Percentiles rank a stretch among this genome's conserved stretches.
Conservation (phyloP, 2,329 filamentous ascomycete genomes). For the Phyllosticta citriasiana region DNA sequence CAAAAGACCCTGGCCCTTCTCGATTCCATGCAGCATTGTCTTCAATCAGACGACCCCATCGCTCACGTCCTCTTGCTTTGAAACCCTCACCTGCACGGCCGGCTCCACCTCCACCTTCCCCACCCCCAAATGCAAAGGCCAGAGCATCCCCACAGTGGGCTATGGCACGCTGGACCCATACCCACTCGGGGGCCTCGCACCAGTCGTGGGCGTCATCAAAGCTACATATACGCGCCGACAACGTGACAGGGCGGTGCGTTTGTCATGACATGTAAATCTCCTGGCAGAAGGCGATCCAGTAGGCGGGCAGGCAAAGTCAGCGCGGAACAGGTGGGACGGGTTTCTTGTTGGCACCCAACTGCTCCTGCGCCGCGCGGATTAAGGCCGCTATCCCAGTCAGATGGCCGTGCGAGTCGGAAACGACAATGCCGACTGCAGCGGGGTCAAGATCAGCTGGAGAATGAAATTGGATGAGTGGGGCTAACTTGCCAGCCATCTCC, state of each 20-base stretch:
- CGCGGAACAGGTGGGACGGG: background rate
- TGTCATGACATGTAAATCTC: conserved; percentile 23
- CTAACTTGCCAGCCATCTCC: conserved; percentile 29
- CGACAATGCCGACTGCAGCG: conserved; percentile 20
- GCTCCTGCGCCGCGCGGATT: conserved; percentile 12
- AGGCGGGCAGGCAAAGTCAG: conserved; percentile 25
- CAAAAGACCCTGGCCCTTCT: conserved; percentile 24
- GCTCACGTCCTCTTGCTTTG: background rate
- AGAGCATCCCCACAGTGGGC: conserved; percentile 6
- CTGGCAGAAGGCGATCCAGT: conserved; percentile 29
- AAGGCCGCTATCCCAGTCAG: conserved; percentile 19
- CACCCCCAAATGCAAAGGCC: background rate
- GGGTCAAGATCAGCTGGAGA: background rate
- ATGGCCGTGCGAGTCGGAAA: conserved; percentile 28
- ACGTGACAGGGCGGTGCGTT: conserved; percentile 12
- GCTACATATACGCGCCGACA: background rate
- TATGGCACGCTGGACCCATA: conserved; percentile 4
- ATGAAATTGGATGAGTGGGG: background rate
- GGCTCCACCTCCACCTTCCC: background rate
- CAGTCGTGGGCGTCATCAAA: background rate
- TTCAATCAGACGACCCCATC: conserved; percentile 23
- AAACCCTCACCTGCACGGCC: background rate
- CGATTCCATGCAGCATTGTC: conserved; percentile 26
- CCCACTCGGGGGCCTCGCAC: background rate
- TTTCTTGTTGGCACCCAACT: conserved; percentile 19